Base-by-base conservation (phyloP, 177 flowering plant species). In the Vitis hybrid region DNA sequence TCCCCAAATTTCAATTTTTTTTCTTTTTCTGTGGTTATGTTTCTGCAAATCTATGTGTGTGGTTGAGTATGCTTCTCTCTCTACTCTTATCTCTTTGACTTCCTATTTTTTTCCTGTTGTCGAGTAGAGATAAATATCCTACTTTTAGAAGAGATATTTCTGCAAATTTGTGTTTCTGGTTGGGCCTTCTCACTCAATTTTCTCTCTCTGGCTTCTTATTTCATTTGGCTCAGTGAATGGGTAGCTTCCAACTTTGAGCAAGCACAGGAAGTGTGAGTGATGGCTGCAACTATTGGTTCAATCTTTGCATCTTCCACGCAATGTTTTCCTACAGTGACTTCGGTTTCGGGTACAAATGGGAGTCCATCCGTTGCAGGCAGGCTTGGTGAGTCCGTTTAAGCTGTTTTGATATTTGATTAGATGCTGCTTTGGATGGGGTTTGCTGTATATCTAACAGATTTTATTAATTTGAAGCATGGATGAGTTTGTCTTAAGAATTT, bases 241-340 rank as follows among this genome's bases (percentile, higher is more conserved):
- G 27, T 21, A 40, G 48, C 5, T 21, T 19, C 62, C 21, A 51
- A 13, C 27, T 65, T 65, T 13, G 52, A 63, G 70, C 62, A 60
- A 35, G 52, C 32, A 67, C 56, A 6, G 16, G 60, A 19, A 68
- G 66, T 40, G 73, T 70, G 67, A 52, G 5, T 15, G 54, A 80
- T 81, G 81, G 81, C 82, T 14, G 68, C 81, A 57, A 50, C 75
- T 16, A 66, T 32, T 63, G 57, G 75, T 35, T 68, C 85, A 56
- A 73, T 74, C 70, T 65, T 79, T 68, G 30, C 74, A 4, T 65
- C 78, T 70, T 65, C 77, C 1, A 11, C 73, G 4, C 78, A 70
- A 54, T 14, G 76, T 61, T 58, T 64, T n/a, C 51, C 56, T 19
- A 14, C 73, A 21, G 18, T 69, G 19, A n/a, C 54, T 67, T 67